These are phyloP conservation scores for Ceratobasidium theobromae DNA, from an alignment of 1,284 basidiomycete species.

Conservation along the genomic window DNA sequence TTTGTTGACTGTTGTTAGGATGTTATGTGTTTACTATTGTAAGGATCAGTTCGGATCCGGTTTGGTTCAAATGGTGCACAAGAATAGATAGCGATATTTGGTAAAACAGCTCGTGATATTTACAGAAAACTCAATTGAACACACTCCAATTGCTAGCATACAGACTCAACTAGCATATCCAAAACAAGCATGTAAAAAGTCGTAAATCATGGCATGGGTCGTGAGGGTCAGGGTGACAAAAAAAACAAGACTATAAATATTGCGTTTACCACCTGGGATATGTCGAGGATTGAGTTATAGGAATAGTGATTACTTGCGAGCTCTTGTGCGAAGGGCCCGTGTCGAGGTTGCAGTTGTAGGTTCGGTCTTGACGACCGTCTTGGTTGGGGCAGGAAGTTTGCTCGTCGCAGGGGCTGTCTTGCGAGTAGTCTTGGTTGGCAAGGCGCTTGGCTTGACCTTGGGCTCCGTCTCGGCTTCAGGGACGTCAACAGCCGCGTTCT, in stretches of 20 bases:
- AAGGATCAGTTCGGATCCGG: no score
- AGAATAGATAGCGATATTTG: no score
- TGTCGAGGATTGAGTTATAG: background rate
- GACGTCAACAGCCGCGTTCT: slow-evolving; percentile 21
- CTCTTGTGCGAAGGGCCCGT: slow-evolving; percentile 27
- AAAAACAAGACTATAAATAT: background rate
- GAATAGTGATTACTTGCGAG: slow-evolving; percentile 16
- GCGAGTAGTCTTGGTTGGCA: slow-evolving; percentile 25
- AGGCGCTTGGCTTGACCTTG: slow-evolving; percentile 19
- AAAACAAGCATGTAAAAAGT: background rate
- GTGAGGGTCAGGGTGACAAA: background rate
- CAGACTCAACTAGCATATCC: background rate
- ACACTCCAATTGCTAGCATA: background rate
- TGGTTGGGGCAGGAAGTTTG: slow-evolving; percentile 21
- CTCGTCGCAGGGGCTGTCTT: background rate
- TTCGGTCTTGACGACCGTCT: slow-evolving; percentile 3
- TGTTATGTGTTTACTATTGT: no score
- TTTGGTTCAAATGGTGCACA: no score
- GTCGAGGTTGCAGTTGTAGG: background rate
- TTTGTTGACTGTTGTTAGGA: no score
- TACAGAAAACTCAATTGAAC: background rate
- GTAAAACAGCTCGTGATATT: no score
- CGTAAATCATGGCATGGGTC: background rate
- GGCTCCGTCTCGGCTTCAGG: slow-evolving; percentile 12
- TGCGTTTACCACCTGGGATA: background rate